phyloP scores from a whole-genome alignment of 1,284 basidiomycete species.

The Neonothopanus nambi region DNA sequence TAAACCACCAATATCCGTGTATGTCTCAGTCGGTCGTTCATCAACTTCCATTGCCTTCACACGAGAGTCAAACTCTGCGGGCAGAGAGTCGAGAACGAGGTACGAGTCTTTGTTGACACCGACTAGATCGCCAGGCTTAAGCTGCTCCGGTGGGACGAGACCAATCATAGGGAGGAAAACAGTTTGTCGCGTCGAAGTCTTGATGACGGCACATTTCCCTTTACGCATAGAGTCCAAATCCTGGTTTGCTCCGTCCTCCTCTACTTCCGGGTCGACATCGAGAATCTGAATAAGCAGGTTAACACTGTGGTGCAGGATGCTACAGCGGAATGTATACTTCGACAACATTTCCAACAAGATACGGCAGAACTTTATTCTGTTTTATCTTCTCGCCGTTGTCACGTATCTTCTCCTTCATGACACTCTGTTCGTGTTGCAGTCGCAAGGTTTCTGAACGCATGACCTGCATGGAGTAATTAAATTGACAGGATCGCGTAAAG shows the following conservation, averaged over 20 bases:
- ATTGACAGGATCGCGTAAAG: background rate
- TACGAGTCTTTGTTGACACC: slow-evolving; percentile 99
- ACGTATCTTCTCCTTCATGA: slow-evolving; percentile 98
- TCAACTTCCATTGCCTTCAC: slow-evolving; percentile 99
- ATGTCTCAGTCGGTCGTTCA: slow-evolving; percentile 98
- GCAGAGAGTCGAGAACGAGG: slow-evolving; percentile 92
- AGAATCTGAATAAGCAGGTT: slow-evolving; percentile 67
- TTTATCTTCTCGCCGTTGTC: slow-evolving; percentile 99
- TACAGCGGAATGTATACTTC: slow-evolving; percentile 54
- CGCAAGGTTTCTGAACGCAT: slow-evolving; percentile 94
- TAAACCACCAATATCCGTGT: slow-evolving; percentile 96
- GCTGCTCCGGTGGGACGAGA: slow-evolving; percentile 88
- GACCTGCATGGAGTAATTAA: slow-evolving; percentile 53
- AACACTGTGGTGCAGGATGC: slow-evolving; percentile 4
- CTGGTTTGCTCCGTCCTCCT: slow-evolving; percentile 92
- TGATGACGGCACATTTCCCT: slow-evolving; percentile 98
- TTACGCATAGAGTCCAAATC: slow-evolving; percentile 94
- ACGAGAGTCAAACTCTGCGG: slow-evolving; percentile 97
- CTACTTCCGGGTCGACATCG: slow-evolving; percentile 90
- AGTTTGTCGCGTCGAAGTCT: slow-evolving; percentile 97
- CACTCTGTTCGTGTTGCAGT: slow-evolving; percentile 90
- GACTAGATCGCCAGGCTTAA: slow-evolving; percentile 92
- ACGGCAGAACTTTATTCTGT: slow-evolving; percentile 98
- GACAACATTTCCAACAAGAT: slow-evolving; percentile 96
- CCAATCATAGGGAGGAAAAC: slow-evolving; percentile 98